A percentile compares a stretch with the other conserved stretches of the same genome.
phyloP scores from a whole-genome alignment of 202 grass and related monocot genomes.

The Bolboschoenoplectus hybrid region DNA sequence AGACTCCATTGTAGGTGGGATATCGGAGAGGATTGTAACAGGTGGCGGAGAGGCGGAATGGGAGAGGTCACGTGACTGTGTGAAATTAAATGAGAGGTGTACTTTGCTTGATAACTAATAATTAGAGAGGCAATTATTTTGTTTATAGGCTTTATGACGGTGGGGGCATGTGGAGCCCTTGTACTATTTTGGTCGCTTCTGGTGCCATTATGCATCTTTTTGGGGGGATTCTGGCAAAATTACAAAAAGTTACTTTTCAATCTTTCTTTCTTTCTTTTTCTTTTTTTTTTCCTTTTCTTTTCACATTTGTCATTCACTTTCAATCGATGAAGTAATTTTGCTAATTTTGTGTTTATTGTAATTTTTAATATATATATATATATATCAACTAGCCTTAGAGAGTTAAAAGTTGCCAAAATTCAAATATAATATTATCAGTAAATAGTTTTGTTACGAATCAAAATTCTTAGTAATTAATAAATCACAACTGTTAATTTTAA shows the following conservation, averaged over 20 bases:
- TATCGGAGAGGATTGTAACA: background rate
- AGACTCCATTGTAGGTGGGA: background rate
- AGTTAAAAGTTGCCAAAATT: background rate
- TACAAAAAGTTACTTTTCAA: constrained; percentile 28
- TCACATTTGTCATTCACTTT: too few species aligned
- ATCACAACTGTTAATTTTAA: too few species aligned
- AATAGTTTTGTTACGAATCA: too few species aligned
- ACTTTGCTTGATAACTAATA: constrained; percentile 39
- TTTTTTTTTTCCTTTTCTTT: background rate
- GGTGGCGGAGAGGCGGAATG: constrained; percentile 1
- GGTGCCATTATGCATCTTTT: background rate
- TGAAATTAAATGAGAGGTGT: constrained; percentile 28
- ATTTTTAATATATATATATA: constrained; percentile 3
- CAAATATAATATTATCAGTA: too few species aligned
- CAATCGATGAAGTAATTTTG: background rate
- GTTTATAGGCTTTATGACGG: constrained; percentile 5
- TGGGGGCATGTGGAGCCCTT: constrained; percentile 31
- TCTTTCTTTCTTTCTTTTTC: background rate
- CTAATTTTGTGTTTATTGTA: background rate
- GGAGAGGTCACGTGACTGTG: constrained; percentile 22
- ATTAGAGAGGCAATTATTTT: constrained; percentile 27
- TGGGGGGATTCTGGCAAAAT: background rate
- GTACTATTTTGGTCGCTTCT: constrained; percentile 4
- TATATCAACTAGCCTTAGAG: background rate
- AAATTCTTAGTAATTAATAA: too few species aligned